phyloP scores from a whole-genome alignment of 768 basidiomycete species.

The Porphyrellus cyaneotinctus region DNA sequence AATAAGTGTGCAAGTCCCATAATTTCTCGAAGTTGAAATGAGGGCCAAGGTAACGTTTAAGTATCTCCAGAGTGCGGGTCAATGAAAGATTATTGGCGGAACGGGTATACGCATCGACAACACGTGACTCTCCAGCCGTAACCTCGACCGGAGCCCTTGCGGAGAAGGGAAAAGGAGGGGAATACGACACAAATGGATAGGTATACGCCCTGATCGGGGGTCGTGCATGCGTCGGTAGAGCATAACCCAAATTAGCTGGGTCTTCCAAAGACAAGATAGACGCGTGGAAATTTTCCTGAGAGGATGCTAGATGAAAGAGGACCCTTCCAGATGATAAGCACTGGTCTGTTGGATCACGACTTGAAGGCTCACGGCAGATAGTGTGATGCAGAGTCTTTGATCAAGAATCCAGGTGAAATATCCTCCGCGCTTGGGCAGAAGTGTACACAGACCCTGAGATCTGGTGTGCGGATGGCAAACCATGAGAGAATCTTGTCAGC shows the following conservation, averaged over 20 bases:
- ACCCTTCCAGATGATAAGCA: constrained; percentile 24
- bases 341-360: background rate
- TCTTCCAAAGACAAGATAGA: constrained; percentile 27
- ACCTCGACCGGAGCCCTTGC: constrained; percentile 30
- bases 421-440: constrained; percentile 31
- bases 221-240: constrained; percentile 21
- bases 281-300: constrained; percentile 34
- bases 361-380: constrained; percentile 27
- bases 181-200: constrained; percentile 35
- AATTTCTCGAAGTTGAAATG: constrained; percentile 42
- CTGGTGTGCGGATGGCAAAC: constrained; percentile 4
- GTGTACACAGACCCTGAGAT: constrained; percentile 33
- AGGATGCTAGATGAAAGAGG: constrained; percentile 33
- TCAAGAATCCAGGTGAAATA: constrained; percentile 24
- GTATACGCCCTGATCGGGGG: constrained; percentile 31
- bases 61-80: constrained; percentile 36
- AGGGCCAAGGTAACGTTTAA: constrained; percentile 38
- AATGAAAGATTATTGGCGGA: constrained; percentile 39
- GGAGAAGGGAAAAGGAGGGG: constrained; percentile 37
- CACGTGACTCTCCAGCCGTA: constrained; percentile 14
- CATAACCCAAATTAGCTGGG: constrained; percentile 17
- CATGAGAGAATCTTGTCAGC: constrained; percentile 13
- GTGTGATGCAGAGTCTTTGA: constrained; percentile 20
- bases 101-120: constrained; percentile 31
- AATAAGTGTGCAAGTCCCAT: constrained; percentile 46